A percentile compares a stretch with the other conserved stretches of the same genome.
Evolutionary conservation across 1,139 yeast genomes (phyloP).

Genomic region (Suhomyces panamericanus): DNA sequence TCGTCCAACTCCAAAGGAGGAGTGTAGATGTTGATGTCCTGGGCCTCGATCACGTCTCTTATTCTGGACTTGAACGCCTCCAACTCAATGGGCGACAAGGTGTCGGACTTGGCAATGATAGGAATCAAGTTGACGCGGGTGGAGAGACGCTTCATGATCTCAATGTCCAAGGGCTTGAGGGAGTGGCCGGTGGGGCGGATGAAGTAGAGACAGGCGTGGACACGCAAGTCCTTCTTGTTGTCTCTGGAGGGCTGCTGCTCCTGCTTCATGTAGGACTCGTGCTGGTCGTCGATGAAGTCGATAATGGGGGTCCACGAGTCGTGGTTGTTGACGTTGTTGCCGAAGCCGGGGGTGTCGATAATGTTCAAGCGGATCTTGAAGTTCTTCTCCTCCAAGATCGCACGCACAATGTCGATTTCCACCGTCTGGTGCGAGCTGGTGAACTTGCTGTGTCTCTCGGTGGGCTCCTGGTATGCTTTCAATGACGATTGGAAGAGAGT

Average conservation of each 20-base stretch:
- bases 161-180: constrained; percentile 90
- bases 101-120: constrained; percentile 92
- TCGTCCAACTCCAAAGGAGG: constrained; percentile 80
- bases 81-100: constrained; percentile 81
- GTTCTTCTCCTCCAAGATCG: constrained; percentile 89
- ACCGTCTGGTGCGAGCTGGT: constrained; percentile 74
- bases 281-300: constrained; percentile 96
- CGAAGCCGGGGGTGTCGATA: constrained; percentile 97
- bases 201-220: constrained; percentile 93
- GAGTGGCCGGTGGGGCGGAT: constrained; percentile 97
- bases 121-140: constrained; percentile 93
- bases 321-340: constrained; percentile 90
- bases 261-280: constrained; percentile 90
- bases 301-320: constrained; percentile 93
- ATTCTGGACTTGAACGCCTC: constrained; percentile 79
- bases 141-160: constrained; percentile 84
- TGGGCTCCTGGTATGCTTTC: constrained; percentile 63
- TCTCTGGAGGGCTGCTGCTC: constrained; percentile 89
- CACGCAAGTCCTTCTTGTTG: constrained; percentile 78
- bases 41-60: constrained; percentile 89
- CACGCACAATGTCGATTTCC: constrained; percentile 86
- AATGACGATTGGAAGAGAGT: constrained; percentile 80
- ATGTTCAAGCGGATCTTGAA: constrained; percentile 83
- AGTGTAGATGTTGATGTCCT: constrained; percentile 84
- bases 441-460: constrained; percentile 67